A percentile compares a stretch with the other conserved stretches of the same genome.
These are phyloP conservation scores for Xylaria palmicola DNA, from an alignment of 495 filamentous ascomycete species.

Conservation along the genomic window DNA sequence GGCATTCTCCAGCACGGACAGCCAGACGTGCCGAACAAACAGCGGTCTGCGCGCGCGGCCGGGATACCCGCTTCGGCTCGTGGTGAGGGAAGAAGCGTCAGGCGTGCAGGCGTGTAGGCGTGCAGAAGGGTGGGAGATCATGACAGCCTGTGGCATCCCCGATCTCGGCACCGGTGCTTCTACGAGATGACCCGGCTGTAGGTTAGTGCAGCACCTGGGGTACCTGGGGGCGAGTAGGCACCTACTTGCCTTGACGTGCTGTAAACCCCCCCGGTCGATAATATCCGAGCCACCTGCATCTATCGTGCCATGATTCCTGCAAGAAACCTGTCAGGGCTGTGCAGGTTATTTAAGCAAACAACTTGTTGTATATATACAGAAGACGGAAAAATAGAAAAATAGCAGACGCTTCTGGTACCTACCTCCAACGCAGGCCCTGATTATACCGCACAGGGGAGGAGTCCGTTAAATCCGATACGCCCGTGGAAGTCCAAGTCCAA, in stretches of 20 bases:
- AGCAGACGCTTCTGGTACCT: not conserved
- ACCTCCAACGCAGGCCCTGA: no score
- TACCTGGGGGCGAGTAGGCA: not conserved
- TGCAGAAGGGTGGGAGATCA: not conserved
- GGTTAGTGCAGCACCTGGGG: not conserved
- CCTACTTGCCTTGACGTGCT: not conserved
- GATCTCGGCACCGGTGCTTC: conserved; percentile 14
- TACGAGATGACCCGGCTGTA: no score
- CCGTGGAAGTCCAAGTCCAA: not conserved
- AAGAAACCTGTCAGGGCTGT: not conserved
- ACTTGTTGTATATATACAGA: no score
- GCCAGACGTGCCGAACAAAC: not conserved
- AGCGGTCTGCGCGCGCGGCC: not conserved
- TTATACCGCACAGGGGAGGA: not conserved
- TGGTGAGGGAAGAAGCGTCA: not conserved
- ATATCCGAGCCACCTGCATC: not conserved
- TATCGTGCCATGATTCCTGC: not conserved
- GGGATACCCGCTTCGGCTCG: conserved; percentile 18
- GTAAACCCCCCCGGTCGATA: no score
- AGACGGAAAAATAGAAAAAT: not conserved
- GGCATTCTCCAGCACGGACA: not conserved
- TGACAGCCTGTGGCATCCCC: not conserved
- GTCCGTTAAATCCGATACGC: conserved; percentile 5
- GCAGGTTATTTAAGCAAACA: not conserved
- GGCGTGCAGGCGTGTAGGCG: not conserved